Conservation (phyloP, 176 grass and related monocot species). For the Zea luxurians region DNA sequence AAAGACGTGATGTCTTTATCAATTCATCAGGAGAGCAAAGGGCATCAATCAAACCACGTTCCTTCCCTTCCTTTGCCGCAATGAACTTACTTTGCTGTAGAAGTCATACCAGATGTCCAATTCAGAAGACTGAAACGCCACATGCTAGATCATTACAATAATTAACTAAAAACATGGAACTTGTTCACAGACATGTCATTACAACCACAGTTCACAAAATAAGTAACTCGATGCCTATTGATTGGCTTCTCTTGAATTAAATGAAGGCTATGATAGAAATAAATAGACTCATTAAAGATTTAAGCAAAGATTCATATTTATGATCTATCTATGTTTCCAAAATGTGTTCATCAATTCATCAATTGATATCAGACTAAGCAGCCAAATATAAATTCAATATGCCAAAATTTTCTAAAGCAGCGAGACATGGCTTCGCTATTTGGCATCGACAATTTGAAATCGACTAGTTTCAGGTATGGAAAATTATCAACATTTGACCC, state of each 20-base stretch:
- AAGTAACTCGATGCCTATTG: not conserved
- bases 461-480: not conserved
- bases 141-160: not conserved
- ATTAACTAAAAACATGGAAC: slow-evolving; percentile 5
- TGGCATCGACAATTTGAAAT: not conserved
- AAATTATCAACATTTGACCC: not conserved
- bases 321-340: not conserved
- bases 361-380: not conserved
- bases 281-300: not conserved
- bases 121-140: not conserved
- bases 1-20: slow-evolving; percentile 64
- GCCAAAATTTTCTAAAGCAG: not conserved
- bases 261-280: not conserved
- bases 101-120: slow-evolving; percentile 21
- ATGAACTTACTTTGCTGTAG: slow-evolving; percentile 80
- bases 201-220: not conserved
- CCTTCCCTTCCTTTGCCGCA: slow-evolving; percentile 70
- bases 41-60: slow-evolving; percentile 73
- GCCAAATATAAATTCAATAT: slow-evolving; percentile 21
- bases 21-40: slow-evolving; percentile 73
- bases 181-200: not conserved
- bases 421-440: not conserved
- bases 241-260: not conserved
- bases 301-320: not conserved
- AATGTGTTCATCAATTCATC: slow-evolving; percentile 9